A percentile compares a stretch with the other conserved stretches of the same genome.
Evolutionary conservation across 2,329 filamentous ascomycete species (phyloP).

Genomic region (Fusarium ambrosium): DNA sequence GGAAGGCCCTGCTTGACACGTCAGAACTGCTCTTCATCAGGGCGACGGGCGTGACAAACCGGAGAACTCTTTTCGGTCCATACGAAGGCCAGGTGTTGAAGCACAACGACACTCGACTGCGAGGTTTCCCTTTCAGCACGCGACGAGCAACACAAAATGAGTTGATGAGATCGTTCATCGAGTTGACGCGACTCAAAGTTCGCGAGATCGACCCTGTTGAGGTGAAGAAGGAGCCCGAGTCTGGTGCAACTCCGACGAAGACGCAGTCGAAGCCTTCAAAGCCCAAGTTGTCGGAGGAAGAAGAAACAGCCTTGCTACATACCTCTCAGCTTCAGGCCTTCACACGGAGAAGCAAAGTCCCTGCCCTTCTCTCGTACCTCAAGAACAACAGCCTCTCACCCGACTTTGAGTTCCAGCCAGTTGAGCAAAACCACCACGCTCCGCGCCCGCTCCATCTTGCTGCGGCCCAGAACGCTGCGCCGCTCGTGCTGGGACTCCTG

Average conservation of each 20-base stretch:
- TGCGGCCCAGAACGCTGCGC: constrained; percentile 82
- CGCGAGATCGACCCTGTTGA: constrained; percentile 79
- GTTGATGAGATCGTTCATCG: constrained; percentile 93
- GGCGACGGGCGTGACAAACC: constrained; percentile 88
- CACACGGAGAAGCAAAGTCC: constrained; percentile 89
- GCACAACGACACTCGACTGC: constrained; percentile 82
- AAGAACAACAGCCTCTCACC: constrained; percentile 78
- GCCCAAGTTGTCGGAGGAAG: constrained; percentile 82
- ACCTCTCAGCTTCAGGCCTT: constrained; percentile 91
- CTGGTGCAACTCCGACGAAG: constrained; percentile 50
- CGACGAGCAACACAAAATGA: constrained; percentile 92
- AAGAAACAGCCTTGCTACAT: constrained; percentile 85
- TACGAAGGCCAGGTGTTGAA: constrained; percentile 90
- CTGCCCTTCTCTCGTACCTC: constrained; percentile 87
- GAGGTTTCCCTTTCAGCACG: constrained; percentile 94
- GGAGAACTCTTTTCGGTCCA: constrained; percentile 88
- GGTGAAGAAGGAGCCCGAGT: constrained; percentile 58
- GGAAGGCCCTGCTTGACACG: constrained; percentile 87
- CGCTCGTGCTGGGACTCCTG: constrained; percentile 83
- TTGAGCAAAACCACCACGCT: constrained; percentile 81
- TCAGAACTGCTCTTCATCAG: constrained; percentile 90
- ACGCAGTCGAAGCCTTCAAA: constrained; percentile 65
- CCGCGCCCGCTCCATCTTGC: constrained; percentile 89
- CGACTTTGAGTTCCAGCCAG: constrained; percentile 81
- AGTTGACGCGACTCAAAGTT: constrained; percentile 91